Evolutionary conservation across 139 green algal species (phyloP).

Genomic region (Micromonas pusilla): DNA sequence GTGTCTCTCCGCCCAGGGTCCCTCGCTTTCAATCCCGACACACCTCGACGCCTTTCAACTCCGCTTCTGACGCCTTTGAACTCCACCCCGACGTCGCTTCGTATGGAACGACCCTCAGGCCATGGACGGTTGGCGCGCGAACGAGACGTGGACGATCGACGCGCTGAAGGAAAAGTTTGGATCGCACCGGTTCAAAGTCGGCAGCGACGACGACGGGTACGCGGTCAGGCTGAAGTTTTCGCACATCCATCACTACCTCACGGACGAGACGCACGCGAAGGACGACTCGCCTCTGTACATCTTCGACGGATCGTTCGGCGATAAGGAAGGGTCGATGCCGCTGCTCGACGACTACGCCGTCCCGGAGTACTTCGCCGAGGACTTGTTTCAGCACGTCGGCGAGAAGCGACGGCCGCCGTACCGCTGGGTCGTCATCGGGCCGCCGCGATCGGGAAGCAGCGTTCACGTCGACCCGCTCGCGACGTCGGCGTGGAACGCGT

Average conservation of each 20-base stretch:
- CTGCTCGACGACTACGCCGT: conserved; percentile 53
- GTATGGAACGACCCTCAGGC: no score
- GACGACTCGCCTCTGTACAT: conserved; percentile 76
- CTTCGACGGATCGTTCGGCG: conserved; percentile 62
- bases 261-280: conserved; percentile 39
- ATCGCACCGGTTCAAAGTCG: conserved; percentile 41
- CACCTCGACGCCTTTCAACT: no score
- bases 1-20: no score
- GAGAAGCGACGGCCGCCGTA: conserved; percentile 69
- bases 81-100: no score
- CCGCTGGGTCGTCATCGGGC: conserved; percentile 39
- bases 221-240: conserved; percentile 68
- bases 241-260: conserved; percentile 65
- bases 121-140: conserved; percentile 3
- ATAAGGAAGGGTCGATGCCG: neutral
- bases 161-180: conserved; percentile 1
- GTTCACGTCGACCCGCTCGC: conserved; percentile 79
- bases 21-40: no score
- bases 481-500: conserved; percentile 75
- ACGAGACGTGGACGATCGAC: conserved; percentile 10
- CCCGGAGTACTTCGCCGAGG: conserved; percentile 63
- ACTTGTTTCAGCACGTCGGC: conserved; percentile 68
- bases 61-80: no score
- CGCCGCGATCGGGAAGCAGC: conserved; percentile 46
- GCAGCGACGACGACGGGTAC: conserved; percentile 84